Evolutionary conservation across 2,329 filamentous ascomycete species (phyloP), one percentile per base, ranked within the genome.

Genomic region (Penicillium sclerotigenum): DNA sequence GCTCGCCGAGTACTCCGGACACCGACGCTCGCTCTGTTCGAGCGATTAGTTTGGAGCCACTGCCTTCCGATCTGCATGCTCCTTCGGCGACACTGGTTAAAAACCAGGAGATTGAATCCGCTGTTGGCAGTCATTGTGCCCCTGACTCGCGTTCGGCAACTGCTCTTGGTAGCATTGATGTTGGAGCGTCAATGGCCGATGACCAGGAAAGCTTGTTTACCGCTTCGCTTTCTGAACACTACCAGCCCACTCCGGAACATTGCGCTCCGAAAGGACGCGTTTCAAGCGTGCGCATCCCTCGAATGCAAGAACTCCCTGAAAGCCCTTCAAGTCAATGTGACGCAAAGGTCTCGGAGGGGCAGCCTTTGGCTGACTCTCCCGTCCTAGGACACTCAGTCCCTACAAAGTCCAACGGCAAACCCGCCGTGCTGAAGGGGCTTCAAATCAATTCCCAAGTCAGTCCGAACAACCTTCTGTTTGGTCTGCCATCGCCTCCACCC

Each of bases 401-500:
- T 13, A 33, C 29, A 9, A 53, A 61, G 13, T 8, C 51, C 1
- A 47, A 54, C 20, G 59, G 47, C 20, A 66, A 60, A 34, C 52
- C 45, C 54, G 40, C 56, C 31, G 24, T 45, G 6, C 37, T 42
- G 11, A 59, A 57, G 18, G 36, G 11, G 8, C 54, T 66, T 4
- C 54, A 65, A 1, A 61, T 64, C 26, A 57, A 59, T 38, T 26
- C 56, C 14, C 52, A 45, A 5, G 18, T 53, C 7, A 52, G 62
- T 24, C 57, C 41, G 37, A 65, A 60, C 7, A 57, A 61, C 11
- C 54, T 66, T 14, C 61, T 64, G 1, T 63, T 69, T 9, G 63
- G 60, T 14, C 59, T 67, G 34, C 64, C 64, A 20, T 64, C 68
- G 16, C 65, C 68, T 45, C 66, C 68, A n/a, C 63, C 65, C 8